Percentiles rank a stretch among this genome's conserved stretches.
phyloP scores from a whole-genome alignment of 2,329 filamentous ascomycete genomes.

The Xylariaceae sp. region DNA sequence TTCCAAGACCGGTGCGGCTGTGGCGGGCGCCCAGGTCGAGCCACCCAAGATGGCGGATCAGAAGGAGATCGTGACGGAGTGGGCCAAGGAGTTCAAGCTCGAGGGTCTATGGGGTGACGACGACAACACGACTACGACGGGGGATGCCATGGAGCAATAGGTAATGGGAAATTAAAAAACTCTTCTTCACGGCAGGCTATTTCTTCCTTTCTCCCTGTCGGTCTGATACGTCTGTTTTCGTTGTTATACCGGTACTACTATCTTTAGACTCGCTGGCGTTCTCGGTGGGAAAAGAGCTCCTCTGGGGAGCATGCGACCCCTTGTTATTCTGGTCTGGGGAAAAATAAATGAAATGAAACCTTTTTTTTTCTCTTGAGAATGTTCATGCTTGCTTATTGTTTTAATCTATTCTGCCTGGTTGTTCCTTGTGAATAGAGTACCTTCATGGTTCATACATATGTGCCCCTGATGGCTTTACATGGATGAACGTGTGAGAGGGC shows the following conservation, averaged over 20 bases:
- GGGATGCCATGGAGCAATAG: slow-evolving; percentile 49
- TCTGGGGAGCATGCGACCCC: background rate
- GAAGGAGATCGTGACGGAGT: slow-evolving; percentile 68
- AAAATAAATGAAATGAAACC: background rate
- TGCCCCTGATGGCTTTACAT: too few species aligned
- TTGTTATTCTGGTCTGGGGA: background rate
- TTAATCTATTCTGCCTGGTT: background rate
- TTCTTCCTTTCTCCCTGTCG: background rate
- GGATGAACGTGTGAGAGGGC: too few species aligned
- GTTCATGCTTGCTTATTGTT: background rate
- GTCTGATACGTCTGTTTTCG: background rate
- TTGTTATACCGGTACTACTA: background rate
- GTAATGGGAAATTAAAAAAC: slow-evolving; percentile 15
- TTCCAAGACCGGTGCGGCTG: slow-evolving; percentile 4
- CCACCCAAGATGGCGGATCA: slow-evolving; percentile 43
- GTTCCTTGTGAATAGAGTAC: background rate
- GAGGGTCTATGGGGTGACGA: slow-evolving; percentile 84
- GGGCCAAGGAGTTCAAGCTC: slow-evolving; percentile 92
- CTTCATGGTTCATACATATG: background rate
- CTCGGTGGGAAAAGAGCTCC: slow-evolving; percentile 7
- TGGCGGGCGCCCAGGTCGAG: slow-evolving; percentile 1
- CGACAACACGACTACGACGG: slow-evolving; percentile 28
- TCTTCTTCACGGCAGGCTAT: background rate
- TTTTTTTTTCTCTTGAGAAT: background rate
- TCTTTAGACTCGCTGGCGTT: slow-evolving; percentile 11